These are phyloP conservation scores for Cordia subcordata DNA, from an alignment of 257 asterid genomes.

Conservation along the genomic window DNA sequence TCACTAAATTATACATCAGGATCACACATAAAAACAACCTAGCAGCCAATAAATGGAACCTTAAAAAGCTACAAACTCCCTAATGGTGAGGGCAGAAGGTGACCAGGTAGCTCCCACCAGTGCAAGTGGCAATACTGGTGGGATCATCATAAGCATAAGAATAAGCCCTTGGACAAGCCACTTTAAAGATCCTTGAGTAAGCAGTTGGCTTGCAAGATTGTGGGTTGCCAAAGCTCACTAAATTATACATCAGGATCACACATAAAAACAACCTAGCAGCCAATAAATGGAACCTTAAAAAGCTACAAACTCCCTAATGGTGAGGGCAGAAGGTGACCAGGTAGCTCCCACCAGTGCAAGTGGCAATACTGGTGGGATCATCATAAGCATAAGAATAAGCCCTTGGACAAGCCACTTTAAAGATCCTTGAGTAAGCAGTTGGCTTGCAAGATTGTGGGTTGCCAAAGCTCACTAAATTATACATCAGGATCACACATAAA, in stretches of 20 bases:
- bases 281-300: no score
- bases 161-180: constrained; percentile 87
- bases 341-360: constrained; percentile 78
- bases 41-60: no score
- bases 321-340: constrained; percentile 88
- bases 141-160: constrained; percentile 96
- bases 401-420: constrained; percentile 81
- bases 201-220: constrained; percentile 90
- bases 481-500: no score
- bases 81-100: constrained; percentile 95
- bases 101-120: constrained; percentile 62
- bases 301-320: no score
- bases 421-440: constrained; percentile 71
- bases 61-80: no score
- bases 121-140: constrained; percentile 88
- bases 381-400: constrained; percentile 94
- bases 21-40: no score
- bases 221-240: constrained; percentile 64
- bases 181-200: constrained; percentile 70
- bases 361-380: constrained; percentile 88
- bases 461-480: no score
- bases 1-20: no score
- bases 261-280: no score
- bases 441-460: constrained; percentile 89
- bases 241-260: no score